Base-by-base conservation (phyloP, 495 filamentous ascomycete genomes). In the Penicillium argentinense region DNA sequence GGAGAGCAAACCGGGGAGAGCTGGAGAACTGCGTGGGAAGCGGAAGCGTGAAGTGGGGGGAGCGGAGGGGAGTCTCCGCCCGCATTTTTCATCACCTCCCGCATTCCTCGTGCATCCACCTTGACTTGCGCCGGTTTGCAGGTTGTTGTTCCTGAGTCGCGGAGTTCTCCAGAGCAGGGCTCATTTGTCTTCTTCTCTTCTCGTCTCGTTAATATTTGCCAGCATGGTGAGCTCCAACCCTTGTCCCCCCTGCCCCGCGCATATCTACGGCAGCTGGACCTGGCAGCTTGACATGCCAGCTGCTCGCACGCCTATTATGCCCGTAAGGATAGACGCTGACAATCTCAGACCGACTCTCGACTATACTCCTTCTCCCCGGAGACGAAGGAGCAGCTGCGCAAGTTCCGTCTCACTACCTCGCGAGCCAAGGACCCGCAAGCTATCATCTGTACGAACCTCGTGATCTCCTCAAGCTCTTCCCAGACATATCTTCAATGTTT, bases 331-430 rank as follows among this genome's bases (percentile, higher is more conserved):
- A n/a, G n/a, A n/a, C n/a, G n/a, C n/a, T n/a, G n/a, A n/a, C n/a
- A n/a, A n/a, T 54, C 81, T 82, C 72, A 87, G 57, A 93, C 90
- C 55, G 92, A 97, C 74, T 79, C 88, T 41, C 79, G 93, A 46
- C 78, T 98, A 54, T 98, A 97, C 71, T 85, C 91, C 19, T 95
- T 97, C 80, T 91, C 89, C 24, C 76, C 83, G 33, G 88, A 91
- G 67, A 96, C 89, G 19, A 88, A 82, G 68, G 84, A 88, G 54
- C 81, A 87, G 62, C 79, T 98, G 45, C 84, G 87, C 60, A 96
- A 96, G 65, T 97, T 98, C 72, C 88, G 93, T 27, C 76, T 98
- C 8, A 79, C 84, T 9, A 97, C 93, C 5, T 96, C 91, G 18
- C 77, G 93, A 51, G 81, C 88, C n/a, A 90, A 84, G 56, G 81